These are phyloP conservation scores for Colletotrichum orchidophilum DNA, from an alignment of 2,329 filamentous ascomycete genomes.

Conservation along the genomic window DNA sequence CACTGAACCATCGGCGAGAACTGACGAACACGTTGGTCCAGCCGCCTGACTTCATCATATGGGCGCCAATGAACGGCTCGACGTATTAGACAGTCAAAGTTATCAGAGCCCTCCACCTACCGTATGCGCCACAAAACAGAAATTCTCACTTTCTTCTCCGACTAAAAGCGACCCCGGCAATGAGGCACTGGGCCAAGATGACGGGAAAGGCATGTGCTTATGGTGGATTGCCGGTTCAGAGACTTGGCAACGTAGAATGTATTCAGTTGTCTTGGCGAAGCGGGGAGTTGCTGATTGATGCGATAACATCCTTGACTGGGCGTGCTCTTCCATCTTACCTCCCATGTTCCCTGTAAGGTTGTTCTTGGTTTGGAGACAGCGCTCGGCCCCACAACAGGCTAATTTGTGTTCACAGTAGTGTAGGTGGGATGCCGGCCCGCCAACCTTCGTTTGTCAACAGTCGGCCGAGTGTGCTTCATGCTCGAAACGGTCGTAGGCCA, in stretches of 20 bases:
- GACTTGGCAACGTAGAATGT: slow-evolving; percentile 3
- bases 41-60: neutral
- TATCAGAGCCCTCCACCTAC: neutral
- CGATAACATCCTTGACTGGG: neutral
- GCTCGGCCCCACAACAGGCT: neutral
- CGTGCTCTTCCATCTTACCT: neutral
- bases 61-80: neutral
- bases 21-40: neutral
- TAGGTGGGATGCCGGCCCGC: neutral
- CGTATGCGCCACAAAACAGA: neutral
- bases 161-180: neutral
- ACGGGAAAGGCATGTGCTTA: slow-evolving; percentile 16
- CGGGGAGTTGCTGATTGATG: neutral
- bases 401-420: neutral
- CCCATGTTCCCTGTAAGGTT: neutral
- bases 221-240: neutral
- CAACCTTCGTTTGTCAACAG: neutral
- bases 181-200: slow-evolving; percentile 15
- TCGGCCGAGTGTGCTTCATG: neutral
- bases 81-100: neutral
- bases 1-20: neutral
- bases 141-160: neutral
- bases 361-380: neutral
- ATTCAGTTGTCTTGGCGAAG: slow-evolving; percentile 20
- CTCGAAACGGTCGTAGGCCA: too few species aligned